phyloP scores from a whole-genome alignment of 371 early-diverging fungal genomes.

The Rhizopus arrhizus region DNA sequence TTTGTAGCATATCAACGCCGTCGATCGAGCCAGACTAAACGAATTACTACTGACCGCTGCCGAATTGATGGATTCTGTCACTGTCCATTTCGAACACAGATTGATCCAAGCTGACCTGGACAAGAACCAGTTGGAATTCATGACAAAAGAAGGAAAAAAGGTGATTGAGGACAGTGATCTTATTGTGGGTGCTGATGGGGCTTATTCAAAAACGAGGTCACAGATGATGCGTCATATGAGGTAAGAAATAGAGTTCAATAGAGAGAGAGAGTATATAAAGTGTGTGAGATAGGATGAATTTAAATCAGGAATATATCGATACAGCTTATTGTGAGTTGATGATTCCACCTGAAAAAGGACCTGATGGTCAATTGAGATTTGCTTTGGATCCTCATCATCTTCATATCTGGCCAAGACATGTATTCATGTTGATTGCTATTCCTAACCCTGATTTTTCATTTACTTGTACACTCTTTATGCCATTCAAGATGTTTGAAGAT shows the following conservation, averaged over 20 bases:
- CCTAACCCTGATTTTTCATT: slow-evolving; percentile 93
- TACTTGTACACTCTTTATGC: slow-evolving; percentile 97
- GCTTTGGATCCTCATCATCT: slow-evolving; percentile 88
- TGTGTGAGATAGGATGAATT: slow-evolving; percentile 81
- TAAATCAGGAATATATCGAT: slow-evolving; percentile 85
- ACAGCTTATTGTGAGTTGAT: slow-evolving; percentile 90
- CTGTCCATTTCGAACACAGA: slow-evolving; percentile 69
- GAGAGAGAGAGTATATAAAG: no score
- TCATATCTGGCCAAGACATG: slow-evolving; percentile 96
- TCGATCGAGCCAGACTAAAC: slow-evolving; percentile 86
- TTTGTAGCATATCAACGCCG: slow-evolving; percentile 82
- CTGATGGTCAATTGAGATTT: slow-evolving; percentile 63
- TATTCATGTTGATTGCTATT: slow-evolving; percentile 95
- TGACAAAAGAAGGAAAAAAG: slow-evolving; percentile 27
- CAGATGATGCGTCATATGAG: slow-evolving; percentile 75
- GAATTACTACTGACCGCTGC: slow-evolving; percentile 74
- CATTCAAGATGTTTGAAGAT: slow-evolving; percentile 80
- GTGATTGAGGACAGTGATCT: slow-evolving; percentile 62
- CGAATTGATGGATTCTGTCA: slow-evolving; percentile 65
- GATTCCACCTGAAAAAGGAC: slow-evolving; percentile 63
- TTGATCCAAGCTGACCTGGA: slow-evolving; percentile 68
- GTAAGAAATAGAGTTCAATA: no score
- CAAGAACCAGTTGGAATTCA: slow-evolving; percentile 45
- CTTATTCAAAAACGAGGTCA: slow-evolving; percentile 78
- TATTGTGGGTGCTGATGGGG: slow-evolving; percentile 96